Base-by-base conservation (phyloP, 1,139 yeast species). In the Saccharomyces hybrid region DNA sequence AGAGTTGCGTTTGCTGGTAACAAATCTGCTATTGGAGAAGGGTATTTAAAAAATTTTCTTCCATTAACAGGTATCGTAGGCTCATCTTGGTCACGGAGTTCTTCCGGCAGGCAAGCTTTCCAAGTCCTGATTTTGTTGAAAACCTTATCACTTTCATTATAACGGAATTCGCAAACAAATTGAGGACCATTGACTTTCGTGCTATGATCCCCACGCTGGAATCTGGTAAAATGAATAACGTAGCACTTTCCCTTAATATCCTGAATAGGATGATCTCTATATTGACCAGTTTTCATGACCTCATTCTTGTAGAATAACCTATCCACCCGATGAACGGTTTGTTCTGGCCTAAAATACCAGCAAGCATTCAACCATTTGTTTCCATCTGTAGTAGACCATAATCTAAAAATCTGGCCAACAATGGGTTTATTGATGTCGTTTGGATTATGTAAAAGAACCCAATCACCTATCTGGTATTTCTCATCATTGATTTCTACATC, bases 21-120 rank as follows among this genome's bases (percentile, higher is more conserved):
- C 61, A 88, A 71, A 60, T 84, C 83, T 65, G 84, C 85, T 62
- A 93, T 78, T 11, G 99, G 99, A 2, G 97, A 88, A 51, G 88
- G 91, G 63, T 76, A 83, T 66, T 83, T 83, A 67, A 86, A 77
- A 59, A 86, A 82, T 63, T 96, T 80, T 55, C 79, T 72, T 16
- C 73, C 73, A 54, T 76, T 70, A 34, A 81, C 73, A 25, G 82
- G 83, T 50, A 85, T 83, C 62, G 95, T 91, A 48, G 88, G 88
- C 69, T 93, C 98, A 55, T 84, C 86, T 52, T 82, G 80, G 59
- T 88, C 91, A 65, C 98, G 82, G 41, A 91, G 87, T 69, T 91
- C 99, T 71, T 93, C 99, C 0, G 99, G 99, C 61, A 91, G 79
- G 75, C 99, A 93, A 5, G 97, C 98, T 71, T 89, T 91, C 99